Percentiles rank a stretch among this genome's conserved stretches.
phyloP scores from a whole-genome alignment of 768 basidiomycete genomes.

The Sutorius australiensis region DNA sequence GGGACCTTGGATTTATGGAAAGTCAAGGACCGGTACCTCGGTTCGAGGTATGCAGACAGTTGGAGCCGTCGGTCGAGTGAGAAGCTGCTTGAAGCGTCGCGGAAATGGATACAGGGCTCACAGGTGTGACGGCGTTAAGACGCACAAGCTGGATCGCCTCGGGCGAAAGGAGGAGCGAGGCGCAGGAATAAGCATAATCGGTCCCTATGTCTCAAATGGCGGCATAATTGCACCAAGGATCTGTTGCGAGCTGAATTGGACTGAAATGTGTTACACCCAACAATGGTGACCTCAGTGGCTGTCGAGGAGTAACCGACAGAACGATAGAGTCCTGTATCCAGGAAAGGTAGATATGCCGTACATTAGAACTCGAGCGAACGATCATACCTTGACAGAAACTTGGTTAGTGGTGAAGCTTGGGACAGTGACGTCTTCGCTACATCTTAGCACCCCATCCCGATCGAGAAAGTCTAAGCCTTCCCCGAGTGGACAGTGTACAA shows the following conservation, averaged over 20 bases:
- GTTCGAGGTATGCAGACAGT: not conserved
- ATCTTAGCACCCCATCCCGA: constrained; percentile 55
- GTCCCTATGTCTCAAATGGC: not conserved
- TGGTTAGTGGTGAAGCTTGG: constrained; percentile 47
- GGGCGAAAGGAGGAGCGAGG: not conserved
- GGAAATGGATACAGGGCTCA: not conserved
- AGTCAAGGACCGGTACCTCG: not conserved
- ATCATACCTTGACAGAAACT: constrained; percentile 48
- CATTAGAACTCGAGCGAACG: not conserved
- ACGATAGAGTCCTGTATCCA: constrained; percentile 54
- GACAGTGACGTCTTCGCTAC: constrained; percentile 35
- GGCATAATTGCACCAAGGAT: constrained; percentile 40
- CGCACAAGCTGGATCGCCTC: no score
- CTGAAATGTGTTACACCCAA: constrained; percentile 40
- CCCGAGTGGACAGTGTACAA: constrained; percentile 9
- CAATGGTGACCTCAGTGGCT: constrained; percentile 35
- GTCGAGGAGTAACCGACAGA: constrained; percentile 43
- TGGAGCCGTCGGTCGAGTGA: not conserved
- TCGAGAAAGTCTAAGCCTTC: constrained; percentile 45
- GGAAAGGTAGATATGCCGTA: not conserved
- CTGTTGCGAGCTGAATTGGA: constrained; percentile 57
- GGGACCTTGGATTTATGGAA: no score
- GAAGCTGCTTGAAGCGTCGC: not conserved
- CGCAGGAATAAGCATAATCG: not conserved
- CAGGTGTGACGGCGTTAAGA: no score